Percentiles rank a stretch among this genome's conserved stretches.
Evolutionary conservation across 768 basidiomycete species (phyloP).

Genomic region (Pulveroboletus sp.): DNA sequence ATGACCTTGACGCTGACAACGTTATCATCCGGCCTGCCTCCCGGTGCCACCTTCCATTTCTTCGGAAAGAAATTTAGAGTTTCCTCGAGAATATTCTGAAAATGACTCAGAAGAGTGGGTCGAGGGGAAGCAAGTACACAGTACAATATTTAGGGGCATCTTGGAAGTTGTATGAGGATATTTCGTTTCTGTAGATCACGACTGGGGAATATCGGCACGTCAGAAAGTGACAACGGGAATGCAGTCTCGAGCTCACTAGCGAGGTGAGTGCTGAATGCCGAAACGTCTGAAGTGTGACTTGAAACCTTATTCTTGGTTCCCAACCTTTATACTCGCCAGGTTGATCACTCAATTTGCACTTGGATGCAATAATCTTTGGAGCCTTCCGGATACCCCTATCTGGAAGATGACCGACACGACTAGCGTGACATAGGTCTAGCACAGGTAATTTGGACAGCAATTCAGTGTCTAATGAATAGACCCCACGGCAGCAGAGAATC

Average conservation of each 20-base stretch:
- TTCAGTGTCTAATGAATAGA: too few relatives aligned
- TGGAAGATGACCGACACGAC: too few relatives aligned
- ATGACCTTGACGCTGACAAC: slow-evolving; percentile 1
- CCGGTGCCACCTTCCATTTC: background rate
- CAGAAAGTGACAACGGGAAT: background rate
- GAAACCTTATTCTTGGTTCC: background rate
- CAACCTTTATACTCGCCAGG: slow-evolving; percentile 10
- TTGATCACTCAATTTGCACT: background rate
- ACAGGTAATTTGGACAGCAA: too few relatives aligned
- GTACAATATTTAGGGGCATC: slow-evolving; percentile 8
- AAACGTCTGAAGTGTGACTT: background rate
- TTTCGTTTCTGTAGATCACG: background rate
- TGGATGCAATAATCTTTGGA: too few relatives aligned
- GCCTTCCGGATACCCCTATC: too few relatives aligned
- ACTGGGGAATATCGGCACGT: slow-evolving; percentile 1
- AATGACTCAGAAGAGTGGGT: background rate
- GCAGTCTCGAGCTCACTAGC: slow-evolving; percentile 3
- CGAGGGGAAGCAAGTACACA: background rate
- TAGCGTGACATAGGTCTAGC: too few relatives aligned
- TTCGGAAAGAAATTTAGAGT: background rate
- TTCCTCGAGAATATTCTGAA: slow-evolving; percentile 1
- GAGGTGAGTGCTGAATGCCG: background rate
- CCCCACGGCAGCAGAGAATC: too few relatives aligned
- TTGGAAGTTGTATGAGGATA: background rate
- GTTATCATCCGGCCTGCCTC: slow-evolving; percentile 6